These are phyloP conservation scores for Scheffersomyces segobiensis DNA, from an alignment of 1,139 yeast genomes.

Conservation along the genomic window DNA sequence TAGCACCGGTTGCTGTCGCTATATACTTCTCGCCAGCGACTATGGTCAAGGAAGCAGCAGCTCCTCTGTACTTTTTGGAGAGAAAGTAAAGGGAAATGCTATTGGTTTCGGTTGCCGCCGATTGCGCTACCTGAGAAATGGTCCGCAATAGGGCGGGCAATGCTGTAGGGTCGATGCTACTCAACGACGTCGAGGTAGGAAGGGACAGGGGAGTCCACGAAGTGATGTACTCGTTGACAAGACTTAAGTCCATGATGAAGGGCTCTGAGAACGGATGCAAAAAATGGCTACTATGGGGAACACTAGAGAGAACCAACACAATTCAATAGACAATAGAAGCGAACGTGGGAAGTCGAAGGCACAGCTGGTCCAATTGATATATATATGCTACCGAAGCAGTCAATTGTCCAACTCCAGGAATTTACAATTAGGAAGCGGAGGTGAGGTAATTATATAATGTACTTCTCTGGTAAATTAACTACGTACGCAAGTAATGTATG, in stretches of 20 bases:
- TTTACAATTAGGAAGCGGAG: neutral
- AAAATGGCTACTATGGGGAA: neutral
- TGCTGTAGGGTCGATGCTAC: slow-evolving; percentile 15
- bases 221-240: neutral
- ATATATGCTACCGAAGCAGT: neutral
- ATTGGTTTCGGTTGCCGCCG: slow-evolving; percentile 13
- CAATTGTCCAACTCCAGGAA: neutral
- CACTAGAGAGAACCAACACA: neutral
- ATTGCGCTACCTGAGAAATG: slow-evolving; percentile 7
- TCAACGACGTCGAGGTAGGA: slow-evolving; percentile 17
- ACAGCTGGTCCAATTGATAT: neutral
- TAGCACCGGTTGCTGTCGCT: slow-evolving; percentile 38
- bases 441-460: neutral
- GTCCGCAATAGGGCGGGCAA: slow-evolving; percentile 9
- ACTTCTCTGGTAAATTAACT: neutral
- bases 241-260: neutral
- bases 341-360: neutral
- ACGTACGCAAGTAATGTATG: neutral
- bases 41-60: slow-evolving; percentile 35
- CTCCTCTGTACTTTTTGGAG: slow-evolving; percentile 32
- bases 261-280: neutral
- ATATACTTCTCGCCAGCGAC: slow-evolving; percentile 28
- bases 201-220: slow-evolving; percentile 10
- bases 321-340: neutral
- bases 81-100: slow-evolving; percentile 15